Evolutionary conservation across 495 filamentous ascomycete species (phyloP).

Genomic region (Annulohypoxylon bovei): DNA sequence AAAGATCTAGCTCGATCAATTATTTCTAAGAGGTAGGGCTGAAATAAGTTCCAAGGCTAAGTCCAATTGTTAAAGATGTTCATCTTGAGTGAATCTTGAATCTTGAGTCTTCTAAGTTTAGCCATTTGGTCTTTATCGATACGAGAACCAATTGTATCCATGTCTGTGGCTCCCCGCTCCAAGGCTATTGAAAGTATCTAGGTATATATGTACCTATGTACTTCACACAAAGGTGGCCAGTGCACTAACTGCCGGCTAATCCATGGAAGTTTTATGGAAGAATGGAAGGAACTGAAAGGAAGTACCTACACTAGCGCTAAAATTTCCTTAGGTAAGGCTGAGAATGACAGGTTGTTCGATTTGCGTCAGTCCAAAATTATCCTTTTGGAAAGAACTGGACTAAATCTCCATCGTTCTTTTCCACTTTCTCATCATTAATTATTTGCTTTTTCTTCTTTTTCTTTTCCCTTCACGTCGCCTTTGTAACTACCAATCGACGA

Average conservation of each 20-base stretch:
- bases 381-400: slow-evolving; percentile 18
- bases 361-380: slow-evolving; percentile 29
- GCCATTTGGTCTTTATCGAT: neutral
- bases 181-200: neutral
- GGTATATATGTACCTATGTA: neutral
- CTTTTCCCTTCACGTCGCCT: neutral
- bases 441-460: slow-evolving; percentile 10
- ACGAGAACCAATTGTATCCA: neutral
- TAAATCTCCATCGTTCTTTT: slow-evolving; percentile 25
- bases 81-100: neutral
- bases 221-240: slow-evolving; percentile 4
- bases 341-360: slow-evolving; percentile 50
- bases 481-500: neutral
- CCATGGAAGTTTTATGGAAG: slow-evolving; percentile 10
- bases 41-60: neutral
- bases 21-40: slow-evolving; percentile 2
- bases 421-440: slow-evolving; percentile 18
- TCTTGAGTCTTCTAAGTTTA: neutral
- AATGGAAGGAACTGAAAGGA: neutral
- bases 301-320: slow-evolving; percentile 25
- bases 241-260: slow-evolving; percentile 25
- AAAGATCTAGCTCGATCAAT: neutral
- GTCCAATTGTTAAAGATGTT: neutral
- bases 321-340: slow-evolving; percentile 38
- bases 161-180: no score